These are phyloP conservation scores for Lithocarpus polystachyus DNA, from an alignment of 306 rosid species.

Conservation along the genomic window DNA sequence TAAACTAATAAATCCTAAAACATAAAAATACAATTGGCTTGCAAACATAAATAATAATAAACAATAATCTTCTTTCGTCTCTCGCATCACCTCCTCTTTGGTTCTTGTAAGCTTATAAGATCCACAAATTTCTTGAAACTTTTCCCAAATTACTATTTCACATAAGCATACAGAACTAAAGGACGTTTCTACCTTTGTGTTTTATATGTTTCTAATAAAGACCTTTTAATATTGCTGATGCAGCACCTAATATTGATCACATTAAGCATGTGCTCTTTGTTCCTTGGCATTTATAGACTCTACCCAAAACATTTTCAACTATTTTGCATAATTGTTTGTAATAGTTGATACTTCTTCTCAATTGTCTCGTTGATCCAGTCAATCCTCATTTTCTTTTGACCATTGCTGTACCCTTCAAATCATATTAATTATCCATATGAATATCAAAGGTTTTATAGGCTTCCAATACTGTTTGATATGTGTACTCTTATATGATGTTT, in stretches of 20 bases:
- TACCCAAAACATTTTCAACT: not conserved
- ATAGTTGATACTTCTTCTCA: not conserved
- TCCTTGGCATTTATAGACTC: not conserved
- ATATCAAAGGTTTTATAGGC: not conserved
- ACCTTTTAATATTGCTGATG: no score
- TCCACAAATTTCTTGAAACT: no score
- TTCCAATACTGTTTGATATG: not conserved
- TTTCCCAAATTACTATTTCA: no score
- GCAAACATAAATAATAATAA: no score
- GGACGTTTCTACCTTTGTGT: no score
- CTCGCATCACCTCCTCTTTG: no score
- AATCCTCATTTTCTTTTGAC: not conserved
- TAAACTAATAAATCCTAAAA: no score
- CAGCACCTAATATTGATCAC: not conserved
- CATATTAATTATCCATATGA: not conserved
- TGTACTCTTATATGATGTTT: not conserved
- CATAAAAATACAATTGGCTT: no score
- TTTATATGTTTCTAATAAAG: no score
- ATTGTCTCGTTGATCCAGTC: not conserved
- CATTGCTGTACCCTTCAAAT: not conserved
- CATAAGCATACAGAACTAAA: no score
- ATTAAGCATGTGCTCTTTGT: not conserved
- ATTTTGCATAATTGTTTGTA: not conserved
- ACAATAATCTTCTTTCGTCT: no score
- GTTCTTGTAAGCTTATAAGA: no score